Conservation (phyloP, 495 filamentous ascomycete species). For the Neurospora intermedia region DNA sequence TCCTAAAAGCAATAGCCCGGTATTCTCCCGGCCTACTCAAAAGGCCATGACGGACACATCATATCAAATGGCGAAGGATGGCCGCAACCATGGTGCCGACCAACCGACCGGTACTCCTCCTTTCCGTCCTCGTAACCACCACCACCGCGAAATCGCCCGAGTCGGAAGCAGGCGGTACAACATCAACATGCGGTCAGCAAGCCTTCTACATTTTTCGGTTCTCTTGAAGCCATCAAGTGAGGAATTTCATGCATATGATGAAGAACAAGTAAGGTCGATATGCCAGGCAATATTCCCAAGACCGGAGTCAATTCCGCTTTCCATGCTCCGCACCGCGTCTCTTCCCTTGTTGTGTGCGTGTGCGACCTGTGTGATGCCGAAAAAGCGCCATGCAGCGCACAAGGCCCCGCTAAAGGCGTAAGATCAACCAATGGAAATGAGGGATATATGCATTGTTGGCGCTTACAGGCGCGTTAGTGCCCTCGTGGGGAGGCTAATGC, state of each 20-base stretch:
- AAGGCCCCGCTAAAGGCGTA: conserved; percentile 11
- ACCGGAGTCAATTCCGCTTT: background rate
- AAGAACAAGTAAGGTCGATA: background rate
- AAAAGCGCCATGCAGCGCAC: background rate
- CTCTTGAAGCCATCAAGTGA: background rate
- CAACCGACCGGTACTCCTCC: background rate
- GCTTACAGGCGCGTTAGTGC: conserved; percentile 24
- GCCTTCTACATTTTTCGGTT: background rate
- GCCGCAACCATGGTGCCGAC: background rate
- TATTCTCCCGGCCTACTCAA: background rate
- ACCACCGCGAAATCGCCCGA: background rate
- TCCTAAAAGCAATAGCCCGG: background rate
- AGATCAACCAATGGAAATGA: conserved; percentile 13
- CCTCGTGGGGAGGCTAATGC: background rate
- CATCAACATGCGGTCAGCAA: background rate
- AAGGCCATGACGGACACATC: background rate
- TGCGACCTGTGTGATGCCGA: background rate
- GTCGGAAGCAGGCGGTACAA: background rate
- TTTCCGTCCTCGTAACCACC: background rate
- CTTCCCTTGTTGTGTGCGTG: too few relatives aligned
- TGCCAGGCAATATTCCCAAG: background rate
- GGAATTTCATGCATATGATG: background rate
- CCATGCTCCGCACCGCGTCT: background rate
- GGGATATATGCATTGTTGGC: conserved; percentile 4
- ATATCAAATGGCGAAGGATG: background rate